Evolutionary conservation across 139 green algal species (phyloP).

Genomic region (Chlorella sorokiniana): DNA sequence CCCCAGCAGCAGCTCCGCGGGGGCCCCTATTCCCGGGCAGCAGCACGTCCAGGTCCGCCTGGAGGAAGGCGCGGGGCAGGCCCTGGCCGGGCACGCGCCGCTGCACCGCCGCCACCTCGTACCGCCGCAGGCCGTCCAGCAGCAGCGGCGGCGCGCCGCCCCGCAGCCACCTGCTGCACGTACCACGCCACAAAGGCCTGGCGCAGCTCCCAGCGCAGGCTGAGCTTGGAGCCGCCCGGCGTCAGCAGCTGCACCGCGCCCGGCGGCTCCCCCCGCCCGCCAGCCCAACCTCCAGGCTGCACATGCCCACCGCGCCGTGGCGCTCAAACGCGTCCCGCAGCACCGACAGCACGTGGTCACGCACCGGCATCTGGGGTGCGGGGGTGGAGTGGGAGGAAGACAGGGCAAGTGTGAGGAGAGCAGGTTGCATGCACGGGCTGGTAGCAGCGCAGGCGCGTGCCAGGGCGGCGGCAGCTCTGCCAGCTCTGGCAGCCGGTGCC

Average conservation of each 20-base stretch:
- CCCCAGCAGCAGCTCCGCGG: slow-evolving; percentile 29
- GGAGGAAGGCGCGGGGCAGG: slow-evolving; percentile 61
- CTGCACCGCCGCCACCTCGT: slow-evolving; percentile 65
- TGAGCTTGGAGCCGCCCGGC: slow-evolving; percentile 38
- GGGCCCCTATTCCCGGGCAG: slow-evolving; percentile 8
- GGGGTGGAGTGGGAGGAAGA: background rate
- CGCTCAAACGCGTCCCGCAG: slow-evolving; percentile 52
- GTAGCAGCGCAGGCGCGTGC: background rate
- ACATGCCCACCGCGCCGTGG: slow-evolving; percentile 62
- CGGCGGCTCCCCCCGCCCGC: background rate
- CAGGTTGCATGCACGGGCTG: background rate
- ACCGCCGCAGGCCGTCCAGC: slow-evolving; percentile 62
- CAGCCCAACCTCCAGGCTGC: slow-evolving; percentile 53
- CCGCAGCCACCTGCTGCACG: slow-evolving; percentile 48
- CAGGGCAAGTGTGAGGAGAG: background rate
- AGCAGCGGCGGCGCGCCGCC: slow-evolving; percentile 2
- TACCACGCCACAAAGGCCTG: slow-evolving; percentile 74
- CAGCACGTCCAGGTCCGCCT: slow-evolving; percentile 79
- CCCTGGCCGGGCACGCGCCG: slow-evolving; percentile 22
- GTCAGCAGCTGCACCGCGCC: slow-evolving; percentile 26
- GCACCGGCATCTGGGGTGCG: slow-evolving; percentile 34
- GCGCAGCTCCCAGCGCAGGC: slow-evolving; percentile 69
- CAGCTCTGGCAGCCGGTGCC: background rate
- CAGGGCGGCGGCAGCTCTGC: background rate
- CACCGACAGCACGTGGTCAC: slow-evolving; percentile 50